Evolutionary conservation across 2,329 filamentous ascomycete genomes (phyloP).

Genomic region (Botrytis elliptica): DNA sequence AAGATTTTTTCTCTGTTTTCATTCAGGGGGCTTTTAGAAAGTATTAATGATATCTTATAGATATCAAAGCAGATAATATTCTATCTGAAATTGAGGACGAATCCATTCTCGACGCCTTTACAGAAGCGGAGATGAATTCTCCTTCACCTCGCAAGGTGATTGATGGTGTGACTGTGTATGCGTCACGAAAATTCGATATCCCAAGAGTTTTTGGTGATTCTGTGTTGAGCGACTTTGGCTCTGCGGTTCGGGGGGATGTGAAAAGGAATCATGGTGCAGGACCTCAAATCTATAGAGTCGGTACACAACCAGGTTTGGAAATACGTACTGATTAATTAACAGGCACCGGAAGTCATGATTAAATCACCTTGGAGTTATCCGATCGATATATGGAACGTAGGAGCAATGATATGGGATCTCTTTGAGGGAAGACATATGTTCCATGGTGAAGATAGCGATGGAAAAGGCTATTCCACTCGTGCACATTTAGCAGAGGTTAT

Average conservation of each 20-base stretch:
- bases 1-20: not conserved
- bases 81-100: conserved; percentile 43
- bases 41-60: conserved; percentile 27
- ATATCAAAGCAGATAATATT: conserved; percentile 50
- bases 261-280: conserved; percentile 42
- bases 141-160: conserved; percentile 46
- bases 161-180: conserved; percentile 44
- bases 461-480: conserved; percentile 25
- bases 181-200: conserved; percentile 43
- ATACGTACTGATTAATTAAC: conserved; percentile 21
- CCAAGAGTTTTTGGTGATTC: conserved; percentile 39
- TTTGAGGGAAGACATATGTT: conserved; percentile 32
- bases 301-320: not conserved
- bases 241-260: conserved; percentile 42
- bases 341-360: conserved; percentile 43
- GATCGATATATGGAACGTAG: conserved; percentile 43
- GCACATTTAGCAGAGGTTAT: conserved; percentile 36
- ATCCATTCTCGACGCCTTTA: conserved; percentile 42
- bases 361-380: conserved; percentile 39
- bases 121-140: conserved; percentile 41
- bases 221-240: conserved; percentile 51
- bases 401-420: conserved; percentile 39
- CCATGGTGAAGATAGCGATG: conserved; percentile 28
- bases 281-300: conserved; percentile 42
- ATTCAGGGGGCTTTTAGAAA: too few species aligned